Base-by-base conservation (phyloP, 805 yeast genomes). In the Metschnikowia lachancei region DNA sequence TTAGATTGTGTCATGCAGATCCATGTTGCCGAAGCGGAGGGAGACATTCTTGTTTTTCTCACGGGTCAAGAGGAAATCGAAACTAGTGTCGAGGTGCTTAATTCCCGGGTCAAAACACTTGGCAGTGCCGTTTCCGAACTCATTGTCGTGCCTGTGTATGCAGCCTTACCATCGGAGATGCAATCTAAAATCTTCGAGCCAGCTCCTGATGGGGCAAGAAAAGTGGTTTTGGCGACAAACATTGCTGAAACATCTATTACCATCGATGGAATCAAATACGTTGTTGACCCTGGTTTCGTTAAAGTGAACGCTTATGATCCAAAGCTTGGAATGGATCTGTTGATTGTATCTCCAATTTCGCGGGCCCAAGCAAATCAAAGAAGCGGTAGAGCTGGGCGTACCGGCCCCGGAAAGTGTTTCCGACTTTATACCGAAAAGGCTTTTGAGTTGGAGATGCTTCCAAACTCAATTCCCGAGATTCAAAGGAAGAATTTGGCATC, bases 181-280 rank as follows among this genome's bases (percentile, higher is more conserved):
- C 99, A 94, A 65, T 78, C 90, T 22, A 77, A 80, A 52, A 91
- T 94, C 39, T 94, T 94, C 65, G 95, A 87, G 57, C 88, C 95
- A 1, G 84, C 97, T 0, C 96, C 96, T 0, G 64, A 68, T 14
- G 88, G 88, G 1, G 78, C 88, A 31, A 69, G 99, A 43, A 94
- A 94, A 62, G 95, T 91, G 3, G 88, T 94, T 8, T 71, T 94
- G 46, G 98, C 99, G 0, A 94, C 99, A 1, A 92, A 92, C 58
- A 94, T 92, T 55, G 99, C 98, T 0, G 99, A 92, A 65, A 94
- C 99, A 0, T 92, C 98, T 8, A 81, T 94, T 57, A 94, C 99
- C 3, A 91, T 94, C 50, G 97, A 92, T 63, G 97, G 97, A 11
- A 85, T 94, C 30, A 84, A 76, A 53, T 94, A 82, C 60, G 99